Evolutionary conservation across 208 protist species (phyloP), one percentile per base, ranked within the genome.

Genomic region (Crithidia sp.): DNA sequence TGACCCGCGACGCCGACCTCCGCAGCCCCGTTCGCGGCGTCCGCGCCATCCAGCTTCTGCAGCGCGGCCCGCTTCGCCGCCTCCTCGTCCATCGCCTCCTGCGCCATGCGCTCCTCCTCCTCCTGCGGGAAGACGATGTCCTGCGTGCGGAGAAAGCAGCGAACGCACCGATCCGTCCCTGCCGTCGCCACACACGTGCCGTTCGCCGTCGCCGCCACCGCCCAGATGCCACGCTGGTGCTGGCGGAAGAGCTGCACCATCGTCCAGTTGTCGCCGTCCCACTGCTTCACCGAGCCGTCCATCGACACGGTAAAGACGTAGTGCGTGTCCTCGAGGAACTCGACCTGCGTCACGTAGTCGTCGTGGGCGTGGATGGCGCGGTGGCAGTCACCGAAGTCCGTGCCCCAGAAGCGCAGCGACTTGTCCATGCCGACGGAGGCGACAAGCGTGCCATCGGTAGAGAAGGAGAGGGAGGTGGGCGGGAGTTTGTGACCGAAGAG

Each of bases 401-500:
- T 91, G 2, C 98, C 98, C 98, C 98, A 99, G 61, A 99, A 97
- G 65, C 99, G 98, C 50, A 99, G 81, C 57, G 97, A 99, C 87
- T 99, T 99, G 86, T 99, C 99, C 47, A 99, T 99, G 28, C 91
- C 96, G 4, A 95, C 98, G n/a, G 98, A 98, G 3, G 96, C 93
- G n/a, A 97, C 79, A n/a, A 98, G 80, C 36, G 92, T 92, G 49
- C 88, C 85, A 83, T 99, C 98, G 13, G 85, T 89, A 43, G 85
- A 96, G 68, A 99, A 98, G 71, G 93, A 87, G 14, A 99, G 59
- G 7, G 81, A 84, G 39, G 97, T 95, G 0, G 98, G 96, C 0
- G 99, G 99, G 19, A 99, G 85, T 73, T 99, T 99, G 80, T 99
- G 99, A 3, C 99, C 99, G 81, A 99, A 99, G 14, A 99, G 87